Conservation (phyloP, 1,284 basidiomycete species). For the Puccinia novopanici region DNA sequence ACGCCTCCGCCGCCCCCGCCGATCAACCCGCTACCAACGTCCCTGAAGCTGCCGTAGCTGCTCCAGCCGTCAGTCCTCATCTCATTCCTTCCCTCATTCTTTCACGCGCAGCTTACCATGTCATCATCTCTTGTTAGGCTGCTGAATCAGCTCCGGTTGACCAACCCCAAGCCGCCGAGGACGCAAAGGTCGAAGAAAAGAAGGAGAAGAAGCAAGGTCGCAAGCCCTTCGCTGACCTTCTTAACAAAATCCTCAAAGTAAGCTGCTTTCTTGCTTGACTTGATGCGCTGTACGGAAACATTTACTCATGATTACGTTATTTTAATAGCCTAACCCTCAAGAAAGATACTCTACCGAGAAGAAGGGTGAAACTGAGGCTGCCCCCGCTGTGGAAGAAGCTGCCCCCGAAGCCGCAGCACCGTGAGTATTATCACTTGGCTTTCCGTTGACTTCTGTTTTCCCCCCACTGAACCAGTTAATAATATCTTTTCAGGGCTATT, state of each 20-base stretch:
- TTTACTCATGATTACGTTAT: background rate
- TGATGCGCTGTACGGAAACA: too few species aligned
- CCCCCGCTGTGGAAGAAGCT: background rate
- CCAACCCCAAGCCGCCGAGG: slow-evolving; percentile 19
- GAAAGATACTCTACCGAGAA: slow-evolving; percentile 28
- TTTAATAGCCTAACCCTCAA: slow-evolving; percentile 5
- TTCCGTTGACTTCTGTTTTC: background rate
- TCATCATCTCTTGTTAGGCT: background rate
- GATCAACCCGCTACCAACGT: too few species aligned
- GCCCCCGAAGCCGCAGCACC: background rate
- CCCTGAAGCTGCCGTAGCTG: background rate
- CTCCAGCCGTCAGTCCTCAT: background rate
- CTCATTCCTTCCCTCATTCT: background rate
- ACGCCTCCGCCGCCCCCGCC: too few species aligned
- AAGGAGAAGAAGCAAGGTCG: slow-evolving; percentile 46
- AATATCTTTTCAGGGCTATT: background rate
- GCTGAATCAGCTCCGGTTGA: background rate
- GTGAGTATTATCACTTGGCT: background rate
- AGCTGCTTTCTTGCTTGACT: background rate
- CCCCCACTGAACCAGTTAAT: background rate
- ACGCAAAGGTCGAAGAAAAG: slow-evolving; percentile 27
- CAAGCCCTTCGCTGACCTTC: slow-evolving; percentile 46
- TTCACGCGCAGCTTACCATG: too few species aligned
- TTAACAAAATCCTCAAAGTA: slow-evolving; percentile 49
- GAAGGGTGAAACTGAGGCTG: slow-evolving; percentile 9